Evolutionary conservation across 2,329 filamentous ascomycete species (phyloP).

Genomic region (Phoma sp.): DNA sequence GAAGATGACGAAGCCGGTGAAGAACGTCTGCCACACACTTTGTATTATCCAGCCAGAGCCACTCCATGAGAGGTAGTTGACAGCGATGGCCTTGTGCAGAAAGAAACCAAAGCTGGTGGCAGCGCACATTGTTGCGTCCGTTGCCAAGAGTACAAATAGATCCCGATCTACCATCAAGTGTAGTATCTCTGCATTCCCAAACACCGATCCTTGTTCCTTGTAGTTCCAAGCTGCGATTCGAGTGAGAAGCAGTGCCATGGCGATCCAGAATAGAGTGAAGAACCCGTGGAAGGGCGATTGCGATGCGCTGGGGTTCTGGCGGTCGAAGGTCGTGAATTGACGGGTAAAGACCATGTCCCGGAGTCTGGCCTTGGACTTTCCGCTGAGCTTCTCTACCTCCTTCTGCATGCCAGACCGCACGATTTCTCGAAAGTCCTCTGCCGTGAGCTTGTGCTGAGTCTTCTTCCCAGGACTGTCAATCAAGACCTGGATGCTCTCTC

Average conservation of each 20-base stretch:
- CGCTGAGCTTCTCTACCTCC: constrained; percentile 44
- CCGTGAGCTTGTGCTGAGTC: constrained; percentile 56
- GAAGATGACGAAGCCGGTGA: constrained; percentile 66
- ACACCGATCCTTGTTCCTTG: constrained; percentile 68
- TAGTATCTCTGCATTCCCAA: constrained; percentile 76
- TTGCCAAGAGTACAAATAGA: constrained; percentile 59
- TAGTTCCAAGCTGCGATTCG: constrained; percentile 74
- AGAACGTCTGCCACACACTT: constrained; percentile 73
- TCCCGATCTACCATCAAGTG: constrained; percentile 69
- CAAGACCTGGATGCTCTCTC: constrained; percentile 54
- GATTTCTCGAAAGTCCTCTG: constrained; percentile 59
- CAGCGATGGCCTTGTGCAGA: constrained; percentile 66
- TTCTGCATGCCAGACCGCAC: constrained; percentile 52
- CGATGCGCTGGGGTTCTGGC: constrained; percentile 68
- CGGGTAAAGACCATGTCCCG: constrained; percentile 72
- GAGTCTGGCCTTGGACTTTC: constrained; percentile 50
- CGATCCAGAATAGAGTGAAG: constrained; percentile 80
- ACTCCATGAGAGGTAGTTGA: constrained; percentile 71
- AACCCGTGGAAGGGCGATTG: constrained; percentile 80
- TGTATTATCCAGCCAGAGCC: constrained; percentile 75
- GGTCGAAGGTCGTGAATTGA: constrained; percentile 76
- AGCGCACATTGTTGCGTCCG: constrained; percentile 73
- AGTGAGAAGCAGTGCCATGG: constrained; percentile 69
- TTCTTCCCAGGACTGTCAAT: constrained; percentile 55
- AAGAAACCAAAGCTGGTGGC: constrained; percentile 69